Percentiles rank a stretch among this genome's conserved stretches.
Evolutionary conservation across 495 filamentous ascomycete genomes (phyloP).

Genomic region (Niebla homalea): DNA sequence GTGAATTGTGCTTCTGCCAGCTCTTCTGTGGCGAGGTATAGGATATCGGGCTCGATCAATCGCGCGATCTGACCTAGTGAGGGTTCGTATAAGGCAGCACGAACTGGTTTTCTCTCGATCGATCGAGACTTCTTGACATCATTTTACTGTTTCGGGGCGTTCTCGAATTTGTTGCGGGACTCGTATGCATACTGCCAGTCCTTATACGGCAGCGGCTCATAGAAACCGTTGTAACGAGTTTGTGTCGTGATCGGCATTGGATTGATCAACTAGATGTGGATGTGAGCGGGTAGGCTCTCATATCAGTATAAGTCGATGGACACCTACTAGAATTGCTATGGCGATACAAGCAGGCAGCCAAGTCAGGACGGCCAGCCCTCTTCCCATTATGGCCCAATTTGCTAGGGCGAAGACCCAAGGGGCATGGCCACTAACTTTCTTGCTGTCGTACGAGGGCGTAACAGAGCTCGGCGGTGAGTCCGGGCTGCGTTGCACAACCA

Average conservation of each 20-base stretch:
- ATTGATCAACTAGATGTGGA: background rate
- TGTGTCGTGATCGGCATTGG: background rate
- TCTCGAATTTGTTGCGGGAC: background rate
- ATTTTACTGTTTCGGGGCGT: background rate
- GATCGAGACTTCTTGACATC: background rate
- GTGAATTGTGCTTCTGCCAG: background rate
- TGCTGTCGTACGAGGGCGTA: background rate
- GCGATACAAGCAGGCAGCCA: conserved; percentile 6
- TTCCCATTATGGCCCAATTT: background rate
- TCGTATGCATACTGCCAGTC: background rate
- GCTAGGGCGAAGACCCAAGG: background rate
- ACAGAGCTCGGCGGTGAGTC: background rate
- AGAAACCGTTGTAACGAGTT: background rate
- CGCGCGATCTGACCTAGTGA: background rate
- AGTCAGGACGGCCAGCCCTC: background rate
- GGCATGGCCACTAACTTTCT: background rate
- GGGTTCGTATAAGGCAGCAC: background rate
- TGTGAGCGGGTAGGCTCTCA: background rate
- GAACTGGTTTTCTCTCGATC: background rate
- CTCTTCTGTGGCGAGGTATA: background rate
- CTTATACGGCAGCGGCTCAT: background rate
- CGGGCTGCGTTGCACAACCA: conserved; percentile 1
- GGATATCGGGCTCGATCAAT: background rate
- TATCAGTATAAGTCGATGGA: no score
- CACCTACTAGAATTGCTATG: conserved; percentile 11